Percentiles rank a stretch among this genome's conserved stretches.
These are phyloP conservation scores for Chalciporus pseudorubinellus DNA, from an alignment of 768 basidiomycete species.

Conservation along the genomic window DNA sequence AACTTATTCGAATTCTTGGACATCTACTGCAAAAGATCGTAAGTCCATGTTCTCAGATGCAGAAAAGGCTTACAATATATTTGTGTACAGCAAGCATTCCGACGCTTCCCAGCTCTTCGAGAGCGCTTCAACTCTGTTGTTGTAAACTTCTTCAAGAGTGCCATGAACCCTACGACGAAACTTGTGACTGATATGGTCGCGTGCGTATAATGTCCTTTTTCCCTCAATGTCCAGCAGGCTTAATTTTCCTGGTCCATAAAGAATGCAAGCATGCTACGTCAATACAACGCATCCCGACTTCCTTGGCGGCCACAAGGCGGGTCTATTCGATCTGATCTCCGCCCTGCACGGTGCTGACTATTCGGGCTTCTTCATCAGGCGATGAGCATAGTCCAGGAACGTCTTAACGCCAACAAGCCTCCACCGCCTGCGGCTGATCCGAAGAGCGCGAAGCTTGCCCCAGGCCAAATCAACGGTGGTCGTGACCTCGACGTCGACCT, in stretches of 20 bases:
- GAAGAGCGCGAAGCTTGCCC: slow-evolving; percentile 62
- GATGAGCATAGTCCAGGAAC: slow-evolving; percentile 82
- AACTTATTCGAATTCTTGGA: slow-evolving; percentile 92
- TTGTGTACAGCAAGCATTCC: slow-evolving; percentile 78
- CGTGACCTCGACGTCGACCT: slow-evolving; percentile 90
- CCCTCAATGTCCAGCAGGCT: not conserved
- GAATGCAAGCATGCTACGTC: slow-evolving; percentile 98
- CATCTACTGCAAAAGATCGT: slow-evolving; percentile 91
- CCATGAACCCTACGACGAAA: slow-evolving; percentile 94
- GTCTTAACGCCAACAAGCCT: slow-evolving; percentile 78
- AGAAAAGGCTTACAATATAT: slow-evolving; percentile 1
- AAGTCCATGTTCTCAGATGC: slow-evolving; percentile 26
- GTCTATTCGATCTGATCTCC: slow-evolving; percentile 4
- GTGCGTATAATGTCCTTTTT: slow-evolving; percentile 46
- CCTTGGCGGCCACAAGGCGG: slow-evolving; percentile 87
- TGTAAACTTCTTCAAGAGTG: slow-evolving; percentile 92
- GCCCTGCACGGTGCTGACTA: not conserved
- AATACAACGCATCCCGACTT: slow-evolving; percentile 99
- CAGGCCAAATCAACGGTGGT: slow-evolving; percentile 80
- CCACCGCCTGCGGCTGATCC: slow-evolving; percentile 55
- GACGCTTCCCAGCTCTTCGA: slow-evolving; percentile 92
- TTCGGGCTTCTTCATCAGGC: slow-evolving; percentile 48
- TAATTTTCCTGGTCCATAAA: slow-evolving; percentile 26
- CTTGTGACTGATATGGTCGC: slow-evolving; percentile 90
- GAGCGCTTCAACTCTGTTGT: slow-evolving; percentile 96